phyloP scores from a whole-genome alignment of 805 yeast species.

The Hemisphaericaspora nanyangensis region DNA sequence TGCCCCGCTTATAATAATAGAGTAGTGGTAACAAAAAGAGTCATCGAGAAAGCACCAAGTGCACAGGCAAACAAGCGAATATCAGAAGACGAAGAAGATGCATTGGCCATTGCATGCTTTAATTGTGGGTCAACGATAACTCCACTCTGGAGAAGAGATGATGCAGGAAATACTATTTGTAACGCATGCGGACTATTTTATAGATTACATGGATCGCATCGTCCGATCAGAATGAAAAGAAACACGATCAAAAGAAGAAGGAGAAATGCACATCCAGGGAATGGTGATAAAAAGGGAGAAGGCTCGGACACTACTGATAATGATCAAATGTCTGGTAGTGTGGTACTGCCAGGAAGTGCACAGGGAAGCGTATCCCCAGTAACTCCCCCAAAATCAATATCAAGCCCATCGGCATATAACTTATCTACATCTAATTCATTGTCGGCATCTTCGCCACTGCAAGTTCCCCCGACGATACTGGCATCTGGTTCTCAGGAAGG shows the following conservation, averaged over 20 bases:
- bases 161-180: constrained; percentile 77
- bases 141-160: constrained; percentile 84
- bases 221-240: constrained; percentile 74
- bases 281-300: not conserved
- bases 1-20: constrained; percentile 84
- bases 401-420: too few relatives aligned
- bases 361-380: too few relatives aligned
- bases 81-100: constrained; percentile 21
- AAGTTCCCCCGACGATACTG: too few relatives aligned
- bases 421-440: too few relatives aligned
- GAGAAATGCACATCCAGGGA: constrained; percentile 26
- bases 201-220: constrained; percentile 67
- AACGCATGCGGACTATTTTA: constrained; percentile 85
- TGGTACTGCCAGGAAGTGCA: not conserved
- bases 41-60: constrained; percentile 6
- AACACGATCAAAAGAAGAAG: constrained; percentile 72
- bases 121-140: constrained; percentile 85
- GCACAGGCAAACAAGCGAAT: not conserved
- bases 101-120: constrained; percentile 69
- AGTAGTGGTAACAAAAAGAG: constrained; percentile 30
- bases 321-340: not conserved
- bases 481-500: too few relatives aligned
- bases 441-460: too few relatives aligned
- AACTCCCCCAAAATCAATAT: too few relatives aligned
- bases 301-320: not conserved